Conservation (phyloP, 208 protist genomes). For the Leishmania tropica region DNA sequence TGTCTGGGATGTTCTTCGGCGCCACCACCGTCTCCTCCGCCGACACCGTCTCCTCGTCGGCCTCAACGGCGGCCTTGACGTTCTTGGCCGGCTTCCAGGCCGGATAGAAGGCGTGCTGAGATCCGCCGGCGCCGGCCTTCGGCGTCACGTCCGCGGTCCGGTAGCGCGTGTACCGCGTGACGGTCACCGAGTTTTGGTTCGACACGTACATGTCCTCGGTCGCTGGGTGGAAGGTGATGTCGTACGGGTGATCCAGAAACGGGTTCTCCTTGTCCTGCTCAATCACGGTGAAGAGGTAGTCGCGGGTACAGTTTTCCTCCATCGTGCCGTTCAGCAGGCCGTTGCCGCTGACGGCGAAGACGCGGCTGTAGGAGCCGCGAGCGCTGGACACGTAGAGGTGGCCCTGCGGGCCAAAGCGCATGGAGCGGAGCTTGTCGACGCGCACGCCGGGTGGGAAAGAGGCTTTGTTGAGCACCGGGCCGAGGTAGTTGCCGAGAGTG, state of each 20-base stretch:
- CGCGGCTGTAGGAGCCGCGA: conserved; percentile 77
- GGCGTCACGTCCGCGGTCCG: conserved; percentile 10
- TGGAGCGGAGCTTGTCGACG: conserved; percentile 84
- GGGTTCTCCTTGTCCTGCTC: conserved; percentile 60
- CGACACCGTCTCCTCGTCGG: conserved; percentile 5
- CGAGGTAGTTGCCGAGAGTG: conserved; percentile 77
- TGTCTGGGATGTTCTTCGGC: conserved; percentile 33
- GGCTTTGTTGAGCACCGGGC: conserved; percentile 65
- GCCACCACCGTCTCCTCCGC: conserved; percentile 7
- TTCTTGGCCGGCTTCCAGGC: conserved; percentile 55
- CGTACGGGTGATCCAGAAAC: conserved; percentile 89
- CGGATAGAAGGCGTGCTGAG: neutral
- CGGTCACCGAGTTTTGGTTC: conserved; percentile 87
- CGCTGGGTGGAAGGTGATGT: conserved; percentile 77
- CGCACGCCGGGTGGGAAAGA: conserved; percentile 68
- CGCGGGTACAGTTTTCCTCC: conserved; percentile 65
- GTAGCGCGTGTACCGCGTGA: conserved; percentile 67
- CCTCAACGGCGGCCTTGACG: conserved; percentile 38
- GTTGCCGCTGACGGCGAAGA: conserved; percentile 90
- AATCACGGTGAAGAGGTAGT: conserved; percentile 84
- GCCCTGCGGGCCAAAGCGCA: conserved; percentile 80
- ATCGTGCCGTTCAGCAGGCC: conserved; percentile 83
- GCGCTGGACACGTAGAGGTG: conserved; percentile 88
- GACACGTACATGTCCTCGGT: conserved; percentile 77
- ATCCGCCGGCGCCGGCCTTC: neutral